Conservation (phyloP, 148 eudicot species). For the Rhododendron ovatum region DNA sequence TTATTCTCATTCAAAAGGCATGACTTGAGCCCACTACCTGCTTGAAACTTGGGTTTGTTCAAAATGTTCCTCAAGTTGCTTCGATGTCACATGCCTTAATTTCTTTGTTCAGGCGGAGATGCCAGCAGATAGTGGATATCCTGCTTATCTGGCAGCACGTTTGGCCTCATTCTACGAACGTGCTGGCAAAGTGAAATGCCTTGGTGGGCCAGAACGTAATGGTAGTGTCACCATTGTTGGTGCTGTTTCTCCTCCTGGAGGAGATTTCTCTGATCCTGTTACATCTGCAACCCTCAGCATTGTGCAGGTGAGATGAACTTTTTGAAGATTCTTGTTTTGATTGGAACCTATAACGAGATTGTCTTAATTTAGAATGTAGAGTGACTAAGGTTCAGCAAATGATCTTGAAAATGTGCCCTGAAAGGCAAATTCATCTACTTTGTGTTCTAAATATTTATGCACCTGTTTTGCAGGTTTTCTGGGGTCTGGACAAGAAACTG, state of each 20-base stretch:
- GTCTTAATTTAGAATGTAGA: background rate
- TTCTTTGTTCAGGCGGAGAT: conserved; percentile 73
- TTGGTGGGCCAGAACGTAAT: conserved; percentile 93
- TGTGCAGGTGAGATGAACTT: conserved; percentile 64
- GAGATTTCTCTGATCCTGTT: conserved; percentile 99
- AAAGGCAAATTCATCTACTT: background rate
- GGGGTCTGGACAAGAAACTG: conserved; percentile 98
- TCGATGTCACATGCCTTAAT: background rate
- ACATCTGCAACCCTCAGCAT: conserved; percentile 98
- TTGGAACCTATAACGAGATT: background rate
- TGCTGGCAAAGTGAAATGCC: conserved; percentile 99
- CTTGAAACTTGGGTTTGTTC: background rate
- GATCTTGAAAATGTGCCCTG: background rate
- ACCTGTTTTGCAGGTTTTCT: conserved; percentile 65
- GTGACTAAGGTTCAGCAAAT: background rate
- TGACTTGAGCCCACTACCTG: background rate
- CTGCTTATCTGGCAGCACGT: conserved; percentile 99
- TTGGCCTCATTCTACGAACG: conserved; percentile 98
- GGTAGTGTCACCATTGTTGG: conserved; percentile 99
- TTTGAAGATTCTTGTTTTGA: background rate
- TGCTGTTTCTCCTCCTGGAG: conserved; percentile 99
- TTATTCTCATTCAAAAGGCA: background rate
- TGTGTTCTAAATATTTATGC: background rate
- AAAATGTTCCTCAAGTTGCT: background rate
- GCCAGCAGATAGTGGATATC: conserved; percentile 99